Evolutionary conservation across 371 early-diverging fungal genomes (phyloP), one percentile per base, ranked within the genome.

Genomic region (Blastocladiella emersonii): DNA sequence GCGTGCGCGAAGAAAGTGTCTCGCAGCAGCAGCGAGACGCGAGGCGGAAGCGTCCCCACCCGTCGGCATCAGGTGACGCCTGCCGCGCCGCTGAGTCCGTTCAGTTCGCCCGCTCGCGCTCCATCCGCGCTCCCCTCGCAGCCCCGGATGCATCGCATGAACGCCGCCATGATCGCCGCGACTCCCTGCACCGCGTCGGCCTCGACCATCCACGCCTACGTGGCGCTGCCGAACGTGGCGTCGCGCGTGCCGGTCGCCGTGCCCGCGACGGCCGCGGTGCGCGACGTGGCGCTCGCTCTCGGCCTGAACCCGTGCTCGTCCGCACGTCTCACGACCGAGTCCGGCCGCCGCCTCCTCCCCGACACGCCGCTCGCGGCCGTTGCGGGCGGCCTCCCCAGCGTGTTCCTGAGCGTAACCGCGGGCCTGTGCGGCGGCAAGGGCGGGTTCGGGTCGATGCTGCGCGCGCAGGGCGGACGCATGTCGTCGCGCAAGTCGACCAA

Each of bases 401-500:
- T 48, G 48, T 48, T 48, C n/a, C 10, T 48, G 48, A 17, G 23
- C 17, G 48, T 48, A 23, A 8, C 23, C n/a, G 48, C 23, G 3
- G 23, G 48, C n/a, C 48, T 48, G 48, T 48, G 48, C 48, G 93
- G 93, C 37, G 96, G 96, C 43, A 95, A 96, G 67, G 98, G 98
- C 61, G 98, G 98, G 32, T 96, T 97, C 72, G 98, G 98, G 23
- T 87, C 86, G 65, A 89, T 88, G 85, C 75, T 97, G 66, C 85
- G 96, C 70, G 91, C 94, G 0, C 93, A 93, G 70, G 96, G 96
- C 67, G 94, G 88, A 37, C 82, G 87, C 41, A 93, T 92, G 92
- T 82, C 90, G 59, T 82, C 88, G 15, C 85, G 89, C 69, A 92
- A 91, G 68, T 86, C 93, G 0, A 91, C 90, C 36, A 93, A 92